A percentile compares a stretch with the other conserved stretches of the same genome.
Conservation (phyloP, 768 basidiomycete genomes). For the Coprinopsis strossmayeri region DNA sequence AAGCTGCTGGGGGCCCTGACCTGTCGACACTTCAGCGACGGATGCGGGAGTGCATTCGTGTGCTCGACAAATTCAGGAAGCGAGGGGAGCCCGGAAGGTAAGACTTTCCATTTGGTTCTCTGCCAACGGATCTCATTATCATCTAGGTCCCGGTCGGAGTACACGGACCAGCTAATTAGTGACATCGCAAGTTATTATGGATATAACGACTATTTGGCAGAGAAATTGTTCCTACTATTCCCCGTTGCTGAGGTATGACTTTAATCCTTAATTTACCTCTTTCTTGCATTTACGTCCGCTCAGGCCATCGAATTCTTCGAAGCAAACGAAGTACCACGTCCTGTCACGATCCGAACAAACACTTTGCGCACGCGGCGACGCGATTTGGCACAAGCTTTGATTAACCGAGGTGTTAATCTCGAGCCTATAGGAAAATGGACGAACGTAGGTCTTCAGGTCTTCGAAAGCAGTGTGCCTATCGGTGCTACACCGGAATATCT, state of each 20-base stretch:
- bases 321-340: constrained; percentile 91
- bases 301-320: constrained; percentile 99
- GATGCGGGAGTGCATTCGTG: constrained; percentile 70
- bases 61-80: constrained; percentile 67
- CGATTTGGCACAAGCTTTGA: constrained; percentile 88
- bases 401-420: constrained; percentile 94
- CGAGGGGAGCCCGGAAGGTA: constrained; percentile 64
- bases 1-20: constrained; percentile 60
- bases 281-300: neutral
- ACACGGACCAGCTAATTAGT: constrained; percentile 76
- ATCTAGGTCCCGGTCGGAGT: constrained; percentile 79
- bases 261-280: neutral
- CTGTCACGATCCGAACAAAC: constrained; percentile 97
- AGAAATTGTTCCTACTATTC: constrained; percentile 93
- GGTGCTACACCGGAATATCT: constrained; percentile 99
- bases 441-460: constrained; percentile 97
- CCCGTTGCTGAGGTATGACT: constrained; percentile 77
- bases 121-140: no score
- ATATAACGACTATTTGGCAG: constrained; percentile 91
- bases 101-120: constrained; percentile 7
- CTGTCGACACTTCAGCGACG: constrained; percentile 71
- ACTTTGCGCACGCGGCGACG: constrained; percentile 89
- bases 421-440: constrained; percentile 99
- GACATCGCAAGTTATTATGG: constrained; percentile 97
- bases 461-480: constrained; percentile 93